Conservation (phyloP, 75 land plant species). For the Chamaecyparis obtusa region DNA sequence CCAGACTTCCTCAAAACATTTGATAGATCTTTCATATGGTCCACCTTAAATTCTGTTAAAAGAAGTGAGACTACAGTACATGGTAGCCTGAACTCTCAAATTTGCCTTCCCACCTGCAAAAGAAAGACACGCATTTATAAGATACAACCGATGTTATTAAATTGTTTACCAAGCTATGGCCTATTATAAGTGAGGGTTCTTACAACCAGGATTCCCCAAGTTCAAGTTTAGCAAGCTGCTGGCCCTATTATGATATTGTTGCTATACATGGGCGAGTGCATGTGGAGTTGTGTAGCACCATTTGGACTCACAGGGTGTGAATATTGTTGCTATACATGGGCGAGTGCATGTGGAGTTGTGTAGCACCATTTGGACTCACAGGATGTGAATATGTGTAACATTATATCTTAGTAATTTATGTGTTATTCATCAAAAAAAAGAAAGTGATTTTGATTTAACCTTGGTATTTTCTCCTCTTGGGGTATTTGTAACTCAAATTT, state of each 20-base stretch:
- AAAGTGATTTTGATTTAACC: constrained; percentile 22
- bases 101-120: constrained; percentile 17
- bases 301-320: too few species aligned
- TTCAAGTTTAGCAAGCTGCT: background rate
- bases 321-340: background rate
- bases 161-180: background rate
- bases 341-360: background rate
- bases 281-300: background rate
- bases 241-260: background rate
- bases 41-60: background rate
- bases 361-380: background rate
- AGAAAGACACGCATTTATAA: background rate
- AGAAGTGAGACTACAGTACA: background rate
- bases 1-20: background rate
- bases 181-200: background rate
- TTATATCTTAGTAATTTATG: too few species aligned
- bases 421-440: too few species aligned
- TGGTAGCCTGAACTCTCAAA: constrained; percentile 11
- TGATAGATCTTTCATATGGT: background rate
- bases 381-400: too few species aligned
- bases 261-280: background rate
- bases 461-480: constrained; percentile 28
- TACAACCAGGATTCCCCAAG: background rate
- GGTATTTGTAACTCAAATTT: constrained; percentile 70
- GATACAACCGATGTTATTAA: background rate